Conservation (phyloP, 176 grass and related monocot species). For the Ensete glaucum region DNA sequence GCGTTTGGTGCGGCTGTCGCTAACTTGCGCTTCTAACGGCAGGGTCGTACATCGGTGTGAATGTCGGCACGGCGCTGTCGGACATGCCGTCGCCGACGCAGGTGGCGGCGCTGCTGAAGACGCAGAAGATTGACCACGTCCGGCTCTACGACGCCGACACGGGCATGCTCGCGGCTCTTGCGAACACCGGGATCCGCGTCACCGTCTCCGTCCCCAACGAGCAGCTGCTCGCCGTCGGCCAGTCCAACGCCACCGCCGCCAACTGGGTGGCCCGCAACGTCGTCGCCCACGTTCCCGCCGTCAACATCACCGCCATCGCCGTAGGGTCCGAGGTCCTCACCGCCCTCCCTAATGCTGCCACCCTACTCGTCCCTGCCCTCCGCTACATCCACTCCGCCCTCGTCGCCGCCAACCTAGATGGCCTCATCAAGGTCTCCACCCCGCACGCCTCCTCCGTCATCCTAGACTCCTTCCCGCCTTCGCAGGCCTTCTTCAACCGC, state of each 20-base stretch:
- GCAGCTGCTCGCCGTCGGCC: conserved; percentile 82
- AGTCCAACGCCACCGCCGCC: conserved; percentile 84
- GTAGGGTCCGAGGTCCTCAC: conserved; percentile 89
- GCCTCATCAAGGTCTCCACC: conserved; percentile 70
- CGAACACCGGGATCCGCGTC: conserved; percentile 73
- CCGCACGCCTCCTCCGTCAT: conserved; percentile 95
- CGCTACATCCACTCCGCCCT: conserved; percentile 88
- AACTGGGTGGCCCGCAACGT: conserved; percentile 76
- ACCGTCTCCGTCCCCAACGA: conserved; percentile 88
- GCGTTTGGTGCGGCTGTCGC: not conserved
- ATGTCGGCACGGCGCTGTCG: conserved; percentile 76
- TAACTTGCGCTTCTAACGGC: not conserved
- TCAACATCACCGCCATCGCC: conserved; percentile 85
- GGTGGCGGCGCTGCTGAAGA: conserved; percentile 66
- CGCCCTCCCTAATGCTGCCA: conserved; percentile 52
- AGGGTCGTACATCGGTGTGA: conserved; percentile 87
- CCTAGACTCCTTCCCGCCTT: conserved; percentile 93
- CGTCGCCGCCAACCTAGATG: conserved; percentile 76
- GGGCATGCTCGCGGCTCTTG: conserved; percentile 65
- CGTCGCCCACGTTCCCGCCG: conserved; percentile 58
- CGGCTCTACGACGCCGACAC: conserved; percentile 76
- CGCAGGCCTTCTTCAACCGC: conserved; percentile 98
- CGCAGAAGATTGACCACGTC: conserved; percentile 71
- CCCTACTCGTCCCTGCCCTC: conserved; percentile 64
- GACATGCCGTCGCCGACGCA: conserved; percentile 68